A percentile compares a stretch with the other conserved stretches of the same genome.
Conservation (phyloP, 2,329 filamentous ascomycete genomes). For the Phyllachora maydis region DNA sequence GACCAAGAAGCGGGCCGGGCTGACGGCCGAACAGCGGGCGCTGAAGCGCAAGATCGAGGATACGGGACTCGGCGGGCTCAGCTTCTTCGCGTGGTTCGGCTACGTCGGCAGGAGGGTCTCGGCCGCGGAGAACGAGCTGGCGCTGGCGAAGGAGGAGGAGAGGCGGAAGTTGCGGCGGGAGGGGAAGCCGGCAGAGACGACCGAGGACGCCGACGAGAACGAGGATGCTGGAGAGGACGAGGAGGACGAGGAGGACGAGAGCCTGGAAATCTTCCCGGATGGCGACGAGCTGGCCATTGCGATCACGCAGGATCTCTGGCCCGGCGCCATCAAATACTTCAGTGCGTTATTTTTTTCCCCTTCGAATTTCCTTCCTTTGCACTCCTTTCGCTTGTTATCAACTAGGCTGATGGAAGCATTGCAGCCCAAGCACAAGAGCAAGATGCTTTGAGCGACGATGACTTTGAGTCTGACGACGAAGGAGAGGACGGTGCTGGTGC, state of each 20-base stretch:
- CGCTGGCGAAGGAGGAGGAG: constrained; percentile 37
- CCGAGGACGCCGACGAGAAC: constrained; percentile 32
- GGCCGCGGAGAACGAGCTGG: constrained; percentile 48
- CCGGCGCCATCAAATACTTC: constrained; percentile 76
- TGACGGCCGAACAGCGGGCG: constrained; percentile 24
- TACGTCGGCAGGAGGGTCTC: constrained; percentile 52
- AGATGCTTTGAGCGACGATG: constrained; percentile 43
- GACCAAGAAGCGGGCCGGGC: too few species aligned
- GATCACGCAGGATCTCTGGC: constrained; percentile 76
- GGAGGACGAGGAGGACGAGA: constrained; percentile 39
- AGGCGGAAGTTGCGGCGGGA: constrained; percentile 24
- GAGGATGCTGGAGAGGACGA: constrained; percentile 39
- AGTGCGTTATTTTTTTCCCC: constrained; percentile 46
- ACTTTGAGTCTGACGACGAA: constrained; percentile 45
- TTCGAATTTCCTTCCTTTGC: constrained; percentile 1
- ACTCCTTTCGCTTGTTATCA: constrained; percentile 10
- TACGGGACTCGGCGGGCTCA: constrained; percentile 42
- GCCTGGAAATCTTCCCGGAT: constrained; percentile 70
- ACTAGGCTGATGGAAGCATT: too few species aligned
- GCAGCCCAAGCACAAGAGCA: constrained; percentile 50
- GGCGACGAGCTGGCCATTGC: constrained; percentile 67
- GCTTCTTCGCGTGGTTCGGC: constrained; percentile 83
- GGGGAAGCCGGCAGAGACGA: constrained; percentile 30
- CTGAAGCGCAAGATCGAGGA: constrained; percentile 34
- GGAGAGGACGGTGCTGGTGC: constrained; percentile 34